Evolutionary conservation across 1,139 yeast genomes (phyloP).

Genomic region (Yamadazyma buinensis): DNA sequence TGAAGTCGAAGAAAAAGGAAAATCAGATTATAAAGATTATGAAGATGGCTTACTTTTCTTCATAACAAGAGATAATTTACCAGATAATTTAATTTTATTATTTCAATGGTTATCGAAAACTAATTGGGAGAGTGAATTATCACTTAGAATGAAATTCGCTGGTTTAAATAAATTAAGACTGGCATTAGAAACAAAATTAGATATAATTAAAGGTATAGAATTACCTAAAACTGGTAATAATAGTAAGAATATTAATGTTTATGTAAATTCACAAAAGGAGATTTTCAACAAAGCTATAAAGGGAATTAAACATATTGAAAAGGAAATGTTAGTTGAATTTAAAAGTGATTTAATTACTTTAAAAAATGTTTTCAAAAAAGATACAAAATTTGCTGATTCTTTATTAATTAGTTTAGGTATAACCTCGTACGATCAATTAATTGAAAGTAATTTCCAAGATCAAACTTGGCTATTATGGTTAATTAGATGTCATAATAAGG

Average conservation of each 20-base stretch:
- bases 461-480: constrained; percentile 63
- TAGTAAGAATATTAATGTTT: constrained; percentile 29
- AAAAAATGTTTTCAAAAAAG: constrained; percentile 55
- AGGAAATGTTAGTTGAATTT: constrained; percentile 39
- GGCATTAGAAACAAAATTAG: constrained; percentile 48
- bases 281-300: constrained; percentile 47
- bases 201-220: constrained; percentile 21
- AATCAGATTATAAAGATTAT: constrained; percentile 12
- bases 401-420: constrained; percentile 56
- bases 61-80: constrained; percentile 35
- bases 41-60: constrained; percentile 44
- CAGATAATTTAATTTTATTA: constrained; percentile 44
- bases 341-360: constrained; percentile 45
- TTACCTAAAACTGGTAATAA: constrained; percentile 9
- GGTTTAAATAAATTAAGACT: constrained; percentile 55
- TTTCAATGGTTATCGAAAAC: constrained; percentile 51
- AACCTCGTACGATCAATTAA: constrained; percentile 48
- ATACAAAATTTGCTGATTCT: constrained; percentile 51
- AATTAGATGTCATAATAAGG: constrained; percentile 53
- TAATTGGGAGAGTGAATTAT: constrained; percentile 36
- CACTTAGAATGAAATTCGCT: constrained; percentile 53
- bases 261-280: constrained; percentile 42
- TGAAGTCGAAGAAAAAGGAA: constrained; percentile 4
- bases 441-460: constrained; percentile 47
- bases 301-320: constrained; percentile 47